Base-by-base conservation (phyloP, 2,329 filamentous ascomycete genomes). In the Pseudogymnoascus sp. region DNA sequence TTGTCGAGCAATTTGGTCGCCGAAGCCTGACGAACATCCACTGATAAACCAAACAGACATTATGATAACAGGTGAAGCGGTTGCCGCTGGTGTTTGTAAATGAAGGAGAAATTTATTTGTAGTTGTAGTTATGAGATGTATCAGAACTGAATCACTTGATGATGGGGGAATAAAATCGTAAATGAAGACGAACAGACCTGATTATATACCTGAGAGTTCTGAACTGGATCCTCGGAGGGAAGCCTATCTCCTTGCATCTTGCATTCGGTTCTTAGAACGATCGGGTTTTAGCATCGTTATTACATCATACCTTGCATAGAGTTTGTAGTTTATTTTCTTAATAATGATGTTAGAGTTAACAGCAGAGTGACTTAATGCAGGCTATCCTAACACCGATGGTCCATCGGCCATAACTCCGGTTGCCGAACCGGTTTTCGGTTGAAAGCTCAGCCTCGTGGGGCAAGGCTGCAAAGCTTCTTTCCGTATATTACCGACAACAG, bases 1-100 rank as follows among this genome's bases (percentile, higher is more conserved):
- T 25, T 74, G 72, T 13, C 78, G 73, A 33, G 74, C 74, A 3
- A 82, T 72, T 63, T 73, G 70, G 40, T 77, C 72, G 37, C 80
- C 79, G 64, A 82, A 74, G 59, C 80, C 79, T 10, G 71, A 74
- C 36, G 76, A 77, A 2, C 75, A 74, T n/a, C 78, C 79, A 7
- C 76, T 81, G 64, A 82, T 78, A 67, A 81, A 75, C 77, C 78
- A 81, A 10, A 80, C 74, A 29, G 45, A 8, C 45, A 55, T 55
- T 31, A 12, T 33, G 12, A 33, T 27, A 52, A 31, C 33, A 9
- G 9, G n/a, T 29, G 8, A 15, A 21, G 7, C 29, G 3, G 25
- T 7, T 15, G 13, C 10, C 10, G 21, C 18, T 48, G 13, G 12
- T 15, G 2, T 31, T 55, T 55, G 13, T 13, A 18, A 18, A n/a